Base-by-base conservation (phyloP, 163 green algal genomes). In the Picocystis sp. region DNA sequence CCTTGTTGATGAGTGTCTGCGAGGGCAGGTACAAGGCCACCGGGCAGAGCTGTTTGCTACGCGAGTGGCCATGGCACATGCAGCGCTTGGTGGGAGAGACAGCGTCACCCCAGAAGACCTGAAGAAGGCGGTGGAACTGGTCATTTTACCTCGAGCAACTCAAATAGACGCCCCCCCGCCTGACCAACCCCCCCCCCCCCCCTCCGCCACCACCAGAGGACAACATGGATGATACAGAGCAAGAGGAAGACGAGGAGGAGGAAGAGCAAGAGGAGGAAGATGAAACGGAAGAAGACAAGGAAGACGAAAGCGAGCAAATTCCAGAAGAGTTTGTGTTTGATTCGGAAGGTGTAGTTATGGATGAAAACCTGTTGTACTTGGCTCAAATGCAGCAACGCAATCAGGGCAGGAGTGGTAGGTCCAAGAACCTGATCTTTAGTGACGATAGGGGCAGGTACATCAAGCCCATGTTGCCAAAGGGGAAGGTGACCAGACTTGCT, bases 291-390 rank as follows among this genome's bases (percentile, higher is more conserved):
- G 52, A 67, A 1, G 29, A 58, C 34, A n/a, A 21, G 8, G n/a
- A 66, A 22, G 19, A 23, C 34, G 46, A 77, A 24, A 53, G 68
- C 22, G 71, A 81, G 35, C 73, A 95, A 75, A 72, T 97, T 13
- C 89, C 89, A 0, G 79, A 98, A 73, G 87, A 98, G 80, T 98
- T 97, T 67, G 81, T 97, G 59, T 95, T 98, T 64, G 88, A 97
- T 65, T 59, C 79, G 11, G 89, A 98, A 70, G 89, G 89, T 23
- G 85, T 86, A 8, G 76, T 97, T 55, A 64, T 94, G 52, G 89
- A 98, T 74, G 74, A 80, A 38, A 73, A 56, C 24, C 66, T 98
- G 35, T 75, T 97, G 43, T 76, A 81, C 61, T 97, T 97, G 62
- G 86, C 86, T 8, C 79, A 89, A 65, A 52, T 78, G 63, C 67